These are phyloP conservation scores for Coemansia sp. DNA, from an alignment of 192 early-diverging fungal genomes.

Conservation along the genomic window DNA sequence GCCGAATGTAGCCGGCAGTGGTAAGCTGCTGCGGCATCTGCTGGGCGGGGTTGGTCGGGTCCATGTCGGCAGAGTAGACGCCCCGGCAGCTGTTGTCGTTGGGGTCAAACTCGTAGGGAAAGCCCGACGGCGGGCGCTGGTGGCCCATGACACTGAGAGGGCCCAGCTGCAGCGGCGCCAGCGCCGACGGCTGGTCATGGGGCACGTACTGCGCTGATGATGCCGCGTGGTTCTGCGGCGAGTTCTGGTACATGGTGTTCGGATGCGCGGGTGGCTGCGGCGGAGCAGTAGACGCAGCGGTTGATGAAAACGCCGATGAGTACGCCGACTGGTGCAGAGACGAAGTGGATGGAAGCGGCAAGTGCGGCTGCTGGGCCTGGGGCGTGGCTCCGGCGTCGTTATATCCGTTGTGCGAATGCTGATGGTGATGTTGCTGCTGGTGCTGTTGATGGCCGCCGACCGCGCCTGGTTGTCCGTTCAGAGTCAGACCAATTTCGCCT, in stretches of 20 bases:
- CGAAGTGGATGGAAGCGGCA: conserved; percentile 22
- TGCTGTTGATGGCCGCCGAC: conserved; percentile 7
- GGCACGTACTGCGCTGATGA: conserved; percentile 45
- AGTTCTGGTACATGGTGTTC: conserved; percentile 33
- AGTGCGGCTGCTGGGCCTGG: conserved; percentile 17
- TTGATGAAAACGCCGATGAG: conserved; percentile 27
- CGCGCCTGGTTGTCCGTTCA: conserved; percentile 4
- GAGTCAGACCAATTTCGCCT: conserved; percentile 15
- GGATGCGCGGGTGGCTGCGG: conserved; percentile 17
- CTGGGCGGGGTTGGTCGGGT: conserved; percentile 19
- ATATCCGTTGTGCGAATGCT: conserved; percentile 13
- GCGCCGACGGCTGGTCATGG: conserved; percentile 38
- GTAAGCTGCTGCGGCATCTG: conserved; percentile 33
- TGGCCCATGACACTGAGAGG: conserved; percentile 39
- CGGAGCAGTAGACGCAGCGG: conserved; percentile 11
- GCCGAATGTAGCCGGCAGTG: conserved; percentile 36
- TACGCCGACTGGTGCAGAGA: conserved; percentile 26
- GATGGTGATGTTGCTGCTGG: conserved; percentile 30
- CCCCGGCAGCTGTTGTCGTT: conserved; percentile 39
- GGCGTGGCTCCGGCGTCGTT: conserved; percentile 11
- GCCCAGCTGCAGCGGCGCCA: conserved; percentile 43
- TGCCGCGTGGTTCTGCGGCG: conserved; percentile 22
- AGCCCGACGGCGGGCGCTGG: conserved; percentile 28
- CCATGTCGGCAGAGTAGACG: conserved; percentile 39
- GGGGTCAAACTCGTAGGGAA: conserved; percentile 48